These are phyloP conservation scores for Aspergillus hortae DNA, from an alignment of 2,329 filamentous ascomycete species.

Conservation along the genomic window DNA sequence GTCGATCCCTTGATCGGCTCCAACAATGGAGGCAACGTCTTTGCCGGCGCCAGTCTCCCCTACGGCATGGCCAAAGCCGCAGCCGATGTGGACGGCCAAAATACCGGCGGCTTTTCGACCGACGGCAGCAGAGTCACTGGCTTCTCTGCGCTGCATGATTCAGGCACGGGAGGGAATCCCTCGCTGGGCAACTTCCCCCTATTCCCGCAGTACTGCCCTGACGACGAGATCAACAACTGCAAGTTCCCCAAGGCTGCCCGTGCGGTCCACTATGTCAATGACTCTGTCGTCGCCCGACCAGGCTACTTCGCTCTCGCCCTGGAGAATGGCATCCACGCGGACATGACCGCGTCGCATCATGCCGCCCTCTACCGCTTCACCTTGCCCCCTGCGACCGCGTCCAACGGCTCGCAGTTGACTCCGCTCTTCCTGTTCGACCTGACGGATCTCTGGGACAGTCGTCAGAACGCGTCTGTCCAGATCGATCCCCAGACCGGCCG, in stretches of 20 bases:
- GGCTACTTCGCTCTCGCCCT: slow-evolving; percentile 64
- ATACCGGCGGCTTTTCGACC: slow-evolving; percentile 53
- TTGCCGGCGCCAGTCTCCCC: slow-evolving; percentile 53
- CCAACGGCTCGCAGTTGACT: slow-evolving; percentile 21
- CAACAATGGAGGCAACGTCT: slow-evolving; percentile 53
- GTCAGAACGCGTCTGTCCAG: slow-evolving; percentile 55
- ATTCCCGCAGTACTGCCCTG: slow-evolving; percentile 63
- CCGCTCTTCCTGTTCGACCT: slow-evolving; percentile 65
- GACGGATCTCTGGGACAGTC: slow-evolving; percentile 59
- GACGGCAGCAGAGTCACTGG: slow-evolving; percentile 51
- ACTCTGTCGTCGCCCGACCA: slow-evolving; percentile 56
- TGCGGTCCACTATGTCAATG: slow-evolving; percentile 45
- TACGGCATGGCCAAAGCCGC: slow-evolving; percentile 56
- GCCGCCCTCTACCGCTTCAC: slow-evolving; percentile 63
- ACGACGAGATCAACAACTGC: slow-evolving; percentile 60
- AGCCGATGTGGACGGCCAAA: slow-evolving; percentile 49
- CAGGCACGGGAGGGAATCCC: slow-evolving; percentile 50
- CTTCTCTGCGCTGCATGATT: slow-evolving; percentile 51
- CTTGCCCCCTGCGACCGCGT: slow-evolving; percentile 45
- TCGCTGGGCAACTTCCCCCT: slow-evolving; percentile 71
- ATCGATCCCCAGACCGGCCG: slow-evolving; percentile 57
- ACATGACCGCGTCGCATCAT: slow-evolving; percentile 65
- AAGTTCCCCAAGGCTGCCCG: slow-evolving; percentile 55
- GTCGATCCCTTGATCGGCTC: slow-evolving; percentile 54
- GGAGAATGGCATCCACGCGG: slow-evolving; percentile 54